phyloP scores from a whole-genome alignment of 1,284 basidiomycete species.

The Ceratobasidium sp. region DNA sequence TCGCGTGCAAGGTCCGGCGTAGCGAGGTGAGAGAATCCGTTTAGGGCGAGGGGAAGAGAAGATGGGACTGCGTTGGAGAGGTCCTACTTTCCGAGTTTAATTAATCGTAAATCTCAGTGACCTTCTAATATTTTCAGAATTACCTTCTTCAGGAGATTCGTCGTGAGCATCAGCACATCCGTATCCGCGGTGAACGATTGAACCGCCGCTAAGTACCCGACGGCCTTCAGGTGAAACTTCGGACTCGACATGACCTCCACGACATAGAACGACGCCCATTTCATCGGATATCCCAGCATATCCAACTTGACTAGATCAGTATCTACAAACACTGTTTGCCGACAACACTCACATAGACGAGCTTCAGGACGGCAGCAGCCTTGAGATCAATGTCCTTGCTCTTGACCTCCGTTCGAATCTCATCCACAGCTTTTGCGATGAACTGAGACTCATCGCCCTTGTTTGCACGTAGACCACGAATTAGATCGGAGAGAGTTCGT shows the following conservation, averaged over 20 bases:
- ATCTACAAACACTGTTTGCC: conserved; percentile 5
- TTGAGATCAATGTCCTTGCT: conserved; percentile 97
- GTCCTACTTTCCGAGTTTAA: conserved; percentile 65
- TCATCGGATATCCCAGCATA: conserved; percentile 93
- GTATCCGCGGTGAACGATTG: conserved; percentile 95
- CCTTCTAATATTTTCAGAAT: conserved; percentile 47
- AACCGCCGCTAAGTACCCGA: conserved; percentile 94
- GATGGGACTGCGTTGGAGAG: conserved; percentile 74
- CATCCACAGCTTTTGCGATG: conserved; percentile 79
- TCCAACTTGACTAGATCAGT: conserved; percentile 69
- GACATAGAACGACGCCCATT: conserved; percentile 92
- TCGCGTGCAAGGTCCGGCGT: conserved; percentile 90
- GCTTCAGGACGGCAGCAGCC: conserved; percentile 92
- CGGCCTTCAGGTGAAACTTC: conserved; percentile 90
- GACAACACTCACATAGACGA: conserved; percentile 84
- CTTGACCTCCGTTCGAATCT: conserved; percentile 92
- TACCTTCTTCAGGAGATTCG: conserved; percentile 98
- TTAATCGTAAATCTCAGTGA: conserved; percentile 17
- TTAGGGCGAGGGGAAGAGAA: conserved; percentile 84
- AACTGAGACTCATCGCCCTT: conserved; percentile 85
- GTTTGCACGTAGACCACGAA: conserved; percentile 85
- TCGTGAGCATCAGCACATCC: conserved; percentile 97
- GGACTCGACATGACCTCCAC: conserved; percentile 98
- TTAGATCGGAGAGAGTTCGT: conserved; percentile 90
- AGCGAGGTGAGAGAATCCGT: conserved; percentile 88